Conservation (phyloP, 108 stramenopile genomes). For the Stephanodiscus triporus region DNA sequence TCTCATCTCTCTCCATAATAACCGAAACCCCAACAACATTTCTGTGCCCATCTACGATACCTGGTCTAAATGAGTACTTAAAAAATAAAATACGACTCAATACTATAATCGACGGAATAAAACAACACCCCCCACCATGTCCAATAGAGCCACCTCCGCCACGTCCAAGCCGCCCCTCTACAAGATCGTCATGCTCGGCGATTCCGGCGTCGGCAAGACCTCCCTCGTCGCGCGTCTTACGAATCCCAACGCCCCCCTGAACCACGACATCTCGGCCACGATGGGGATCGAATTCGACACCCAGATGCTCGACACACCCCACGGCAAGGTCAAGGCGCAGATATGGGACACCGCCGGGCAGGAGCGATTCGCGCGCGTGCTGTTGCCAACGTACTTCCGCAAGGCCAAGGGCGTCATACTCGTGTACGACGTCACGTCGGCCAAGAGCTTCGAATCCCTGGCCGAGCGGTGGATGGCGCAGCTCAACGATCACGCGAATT, state of each 20-base stretch:
- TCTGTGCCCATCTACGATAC: too few relatives aligned
- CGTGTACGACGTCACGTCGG: slow-evolving; percentile 89
- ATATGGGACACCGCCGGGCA: slow-evolving; percentile 96
- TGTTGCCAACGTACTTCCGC: slow-evolving; percentile 90
- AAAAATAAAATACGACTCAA: too few relatives aligned
- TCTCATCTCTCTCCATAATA: too few relatives aligned
- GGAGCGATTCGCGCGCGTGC: slow-evolving; percentile 89
- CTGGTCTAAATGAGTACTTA: too few relatives aligned
- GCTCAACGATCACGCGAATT: slow-evolving; percentile 83
- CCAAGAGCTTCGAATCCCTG: slow-evolving; percentile 79
- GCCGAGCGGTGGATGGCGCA: slow-evolving; percentile 87
- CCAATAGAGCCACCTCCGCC: slow-evolving; percentile 76
- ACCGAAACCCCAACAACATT: too few relatives aligned
- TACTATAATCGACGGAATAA: too few relatives aligned
- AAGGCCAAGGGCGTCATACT: slow-evolving; percentile 93
- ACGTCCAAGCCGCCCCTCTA: slow-evolving; percentile 89
- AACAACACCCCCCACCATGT: slow-evolving; percentile 34
- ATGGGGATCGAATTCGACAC: slow-evolving; percentile 97
- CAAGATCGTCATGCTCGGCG: slow-evolving; percentile 94
- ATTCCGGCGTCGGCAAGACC: slow-evolving; percentile 92
- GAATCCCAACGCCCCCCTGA: slow-evolving; percentile 85
- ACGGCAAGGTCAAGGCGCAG: slow-evolving; percentile 93
- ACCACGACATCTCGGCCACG: slow-evolving; percentile 91
- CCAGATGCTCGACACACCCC: slow-evolving; percentile 89
- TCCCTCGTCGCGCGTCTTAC: slow-evolving; percentile 86